Percentiles rank a stretch among this genome's conserved stretches.
Conservation (phyloP, 1,139 yeast genomes). For the Candida tropicalis region DNA sequence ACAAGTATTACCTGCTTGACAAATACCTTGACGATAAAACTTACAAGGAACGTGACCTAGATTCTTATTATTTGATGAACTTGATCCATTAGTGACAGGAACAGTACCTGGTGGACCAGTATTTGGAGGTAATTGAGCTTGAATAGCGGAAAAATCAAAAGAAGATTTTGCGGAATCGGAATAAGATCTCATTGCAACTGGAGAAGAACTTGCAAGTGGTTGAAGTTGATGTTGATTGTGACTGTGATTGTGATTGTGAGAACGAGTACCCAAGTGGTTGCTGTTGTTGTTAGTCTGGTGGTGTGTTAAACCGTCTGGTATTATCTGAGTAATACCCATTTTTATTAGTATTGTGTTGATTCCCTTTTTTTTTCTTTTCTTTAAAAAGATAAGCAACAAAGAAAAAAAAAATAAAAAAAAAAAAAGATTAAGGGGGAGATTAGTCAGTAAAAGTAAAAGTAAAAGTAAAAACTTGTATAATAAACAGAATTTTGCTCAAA, state of each 20-base stretch:
- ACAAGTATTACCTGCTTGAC: conserved; percentile 92
- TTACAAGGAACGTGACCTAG: conserved; percentile 95
- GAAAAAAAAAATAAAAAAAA: conserved; percentile 4
- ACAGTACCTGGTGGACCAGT: conserved; percentile 45
- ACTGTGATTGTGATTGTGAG: neutral
- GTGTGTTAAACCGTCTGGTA: neutral
- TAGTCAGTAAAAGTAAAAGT: neutral
- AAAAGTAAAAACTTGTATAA: no score
- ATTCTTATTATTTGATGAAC: conserved; percentile 31
- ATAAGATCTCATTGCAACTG: neutral
- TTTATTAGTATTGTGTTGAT: neutral
- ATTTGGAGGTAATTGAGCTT: conserved; percentile 37
- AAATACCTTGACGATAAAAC: conserved; percentile 85
- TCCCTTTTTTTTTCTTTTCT: no score
- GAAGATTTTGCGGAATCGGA: conserved; percentile 3
- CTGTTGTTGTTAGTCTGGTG: neutral
- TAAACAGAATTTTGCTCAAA: no score
- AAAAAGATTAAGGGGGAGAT: conserved; percentile 5
- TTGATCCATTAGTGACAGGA: conserved; percentile 18
- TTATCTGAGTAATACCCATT: conserved; percentile 8
- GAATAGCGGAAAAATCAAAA: conserved; percentile 13
- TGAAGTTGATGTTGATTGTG: neutral
- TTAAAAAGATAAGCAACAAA: conserved; percentile 2
- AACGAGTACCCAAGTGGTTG: neutral
- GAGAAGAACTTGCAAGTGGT: neutral